Evolutionary conservation across 192 early-diverging fungal species (phyloP).

Genomic region (Haplosporangium gracile): DNA sequence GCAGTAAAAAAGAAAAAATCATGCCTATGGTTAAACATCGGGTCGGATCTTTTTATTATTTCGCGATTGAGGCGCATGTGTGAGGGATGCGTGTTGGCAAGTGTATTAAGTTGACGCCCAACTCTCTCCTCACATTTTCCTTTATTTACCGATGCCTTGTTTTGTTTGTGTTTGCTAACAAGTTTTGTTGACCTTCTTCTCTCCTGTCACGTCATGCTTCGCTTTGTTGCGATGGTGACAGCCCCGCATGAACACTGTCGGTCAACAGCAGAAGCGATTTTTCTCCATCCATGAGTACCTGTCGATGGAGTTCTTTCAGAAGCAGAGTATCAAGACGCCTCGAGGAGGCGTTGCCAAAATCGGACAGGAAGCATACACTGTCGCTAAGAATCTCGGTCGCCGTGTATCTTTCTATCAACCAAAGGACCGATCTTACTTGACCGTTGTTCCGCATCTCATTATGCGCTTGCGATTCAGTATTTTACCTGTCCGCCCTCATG

Average conservation of each 20-base stretch:
- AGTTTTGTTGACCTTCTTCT: background rate
- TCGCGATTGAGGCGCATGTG: background rate
- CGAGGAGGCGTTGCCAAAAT: slow-evolving; percentile 90
- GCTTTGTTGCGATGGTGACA: background rate
- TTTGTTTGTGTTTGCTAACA: background rate
- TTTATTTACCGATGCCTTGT: background rate
- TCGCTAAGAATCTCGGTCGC: slow-evolving; percentile 84
- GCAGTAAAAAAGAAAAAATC: background rate
- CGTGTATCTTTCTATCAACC: background rate
- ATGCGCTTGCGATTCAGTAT: background rate
- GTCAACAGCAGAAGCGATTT: slow-evolving; percentile 80
- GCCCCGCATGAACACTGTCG: slow-evolving; percentile 52
- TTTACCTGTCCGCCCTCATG: background rate
- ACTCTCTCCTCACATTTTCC: slow-evolving; percentile 8
- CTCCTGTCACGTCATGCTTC: background rate
- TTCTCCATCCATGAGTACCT: slow-evolving; percentile 99
- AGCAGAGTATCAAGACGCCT: slow-evolving; percentile 96
- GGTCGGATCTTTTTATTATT: slow-evolving; percentile 3
- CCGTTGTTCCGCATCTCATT: background rate
- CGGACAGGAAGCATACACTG: slow-evolving; percentile 86
- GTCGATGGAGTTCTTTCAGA: slow-evolving; percentile 91
- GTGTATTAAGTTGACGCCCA: background rate
- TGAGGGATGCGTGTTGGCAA: background rate
- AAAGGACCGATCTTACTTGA: background rate
- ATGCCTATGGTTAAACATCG: background rate